phyloP scores from a whole-genome alignment of 352 stramenopile genomes.

The Globisporangium apiculatum region DNA sequence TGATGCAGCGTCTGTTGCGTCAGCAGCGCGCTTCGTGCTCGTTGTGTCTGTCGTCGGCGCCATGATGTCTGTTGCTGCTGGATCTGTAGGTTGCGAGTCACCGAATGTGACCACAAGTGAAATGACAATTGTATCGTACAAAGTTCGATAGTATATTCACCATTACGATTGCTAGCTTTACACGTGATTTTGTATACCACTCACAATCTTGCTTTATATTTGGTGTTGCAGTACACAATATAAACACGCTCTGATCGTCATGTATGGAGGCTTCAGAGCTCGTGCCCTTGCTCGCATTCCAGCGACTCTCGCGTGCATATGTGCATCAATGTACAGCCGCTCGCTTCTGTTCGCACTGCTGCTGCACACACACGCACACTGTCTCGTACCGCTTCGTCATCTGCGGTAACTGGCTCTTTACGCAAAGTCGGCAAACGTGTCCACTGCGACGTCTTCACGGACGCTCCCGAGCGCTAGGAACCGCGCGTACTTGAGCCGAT shows the following conservation, averaged over 20 bases:
- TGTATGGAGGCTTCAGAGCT: no score
- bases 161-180: no score
- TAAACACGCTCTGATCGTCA: no score
- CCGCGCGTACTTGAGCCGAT: conserved; percentile 68
- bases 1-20: not conserved
- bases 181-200: no score
- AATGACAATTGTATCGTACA: no score
- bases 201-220: no score
- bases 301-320: not conserved
- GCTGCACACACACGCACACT: not conserved
- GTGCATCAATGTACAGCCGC: not conserved
- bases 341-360: not conserved
- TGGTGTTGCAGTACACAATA: no score
- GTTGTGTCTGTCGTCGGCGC: no score
- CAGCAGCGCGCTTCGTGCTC: not conserved
- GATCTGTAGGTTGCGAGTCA: no score
- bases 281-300: not conserved
- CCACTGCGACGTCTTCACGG: conserved; percentile 42
- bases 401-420: not conserved
- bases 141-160: no score
- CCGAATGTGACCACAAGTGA: no score
- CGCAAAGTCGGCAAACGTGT: conserved; percentile 31
- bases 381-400: not conserved
- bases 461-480: conserved; percentile 56
- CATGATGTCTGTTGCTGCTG: no score